These are phyloP conservation scores for Mycena albidolilacea DNA, from an alignment of 768 basidiomycete genomes.

Conservation along the genomic window DNA sequence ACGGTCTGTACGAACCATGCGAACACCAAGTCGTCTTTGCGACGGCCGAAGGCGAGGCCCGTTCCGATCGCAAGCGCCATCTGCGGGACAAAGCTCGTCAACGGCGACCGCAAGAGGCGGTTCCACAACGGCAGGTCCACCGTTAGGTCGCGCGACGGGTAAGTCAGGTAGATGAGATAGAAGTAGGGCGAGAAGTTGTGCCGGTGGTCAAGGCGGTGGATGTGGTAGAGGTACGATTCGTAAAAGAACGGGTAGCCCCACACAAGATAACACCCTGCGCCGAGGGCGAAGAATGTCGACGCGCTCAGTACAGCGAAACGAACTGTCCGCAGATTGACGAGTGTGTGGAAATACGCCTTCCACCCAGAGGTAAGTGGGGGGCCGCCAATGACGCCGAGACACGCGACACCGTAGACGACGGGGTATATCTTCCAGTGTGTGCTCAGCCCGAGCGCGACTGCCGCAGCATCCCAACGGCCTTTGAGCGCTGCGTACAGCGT, in stretches of 20 bases:
- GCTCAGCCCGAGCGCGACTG: constrained; percentile 82
- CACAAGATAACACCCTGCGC: constrained; percentile 80
- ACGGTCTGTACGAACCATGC: constrained; percentile 95
- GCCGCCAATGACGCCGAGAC: constrained; percentile 69
- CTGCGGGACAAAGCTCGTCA: constrained; percentile 89
- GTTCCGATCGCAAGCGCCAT: constrained; percentile 78
- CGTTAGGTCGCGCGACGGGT: constrained; percentile 60
- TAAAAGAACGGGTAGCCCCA: constrained; percentile 96
- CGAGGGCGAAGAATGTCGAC: constrained; percentile 75
- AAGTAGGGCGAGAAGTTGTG: constrained; percentile 99
- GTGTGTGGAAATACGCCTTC: constrained; percentile 52
- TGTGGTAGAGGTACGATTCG: constrained; percentile 95
- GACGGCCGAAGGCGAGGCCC: constrained; percentile 80
- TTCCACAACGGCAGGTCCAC: constrained; percentile 52
- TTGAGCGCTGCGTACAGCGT: constrained; percentile 74
- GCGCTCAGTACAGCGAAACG: constrained; percentile 81
- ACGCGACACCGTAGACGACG: constrained; percentile 88
- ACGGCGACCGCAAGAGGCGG: constrained; percentile 74
- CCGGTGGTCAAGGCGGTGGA: constrained; percentile 92
- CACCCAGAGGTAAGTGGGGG: constrained; percentile 35
- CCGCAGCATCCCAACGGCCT: constrained; percentile 74
- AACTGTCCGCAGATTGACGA: constrained; percentile 67
- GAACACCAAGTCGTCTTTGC: constrained; percentile 75
- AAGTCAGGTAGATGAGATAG: constrained; percentile 92
- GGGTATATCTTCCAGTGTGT: constrained; percentile 99